These are phyloP conservation scores for Knufia fluminis DNA, from an alignment of 2,329 filamentous ascomycete genomes.

Conservation along the genomic window DNA sequence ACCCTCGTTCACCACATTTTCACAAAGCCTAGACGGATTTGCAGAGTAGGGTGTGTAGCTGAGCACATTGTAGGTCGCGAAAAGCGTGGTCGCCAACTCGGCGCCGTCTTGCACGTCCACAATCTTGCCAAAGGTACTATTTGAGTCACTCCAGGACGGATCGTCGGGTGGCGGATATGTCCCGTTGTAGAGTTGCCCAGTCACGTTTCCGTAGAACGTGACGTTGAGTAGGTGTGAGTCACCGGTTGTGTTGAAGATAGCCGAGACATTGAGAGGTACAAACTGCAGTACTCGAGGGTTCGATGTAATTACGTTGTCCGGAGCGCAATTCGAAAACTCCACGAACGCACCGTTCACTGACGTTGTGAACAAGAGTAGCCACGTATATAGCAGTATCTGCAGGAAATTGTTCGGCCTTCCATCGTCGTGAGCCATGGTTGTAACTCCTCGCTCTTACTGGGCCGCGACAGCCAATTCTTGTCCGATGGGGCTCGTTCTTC, in stretches of 20 bases:
- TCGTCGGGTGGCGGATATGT: conserved; percentile 52
- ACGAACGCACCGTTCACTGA: conserved; percentile 52
- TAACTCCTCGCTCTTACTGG: background rate
- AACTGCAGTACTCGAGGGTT: conserved; percentile 64
- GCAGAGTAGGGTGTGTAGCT: conserved; percentile 61
- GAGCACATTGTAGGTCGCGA: conserved; percentile 62
- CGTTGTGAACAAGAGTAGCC: background rate
- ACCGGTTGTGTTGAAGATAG: conserved; percentile 56
- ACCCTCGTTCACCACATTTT: conserved; percentile 43
- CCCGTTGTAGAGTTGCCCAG: conserved; percentile 54
- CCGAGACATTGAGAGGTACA: conserved; percentile 64
- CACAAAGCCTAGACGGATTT: conserved; percentile 56
- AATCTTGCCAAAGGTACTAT: conserved; percentile 67
- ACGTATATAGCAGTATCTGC: background rate
- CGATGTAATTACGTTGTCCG: conserved; percentile 48
- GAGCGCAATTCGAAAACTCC: conserved; percentile 76
- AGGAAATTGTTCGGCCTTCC: background rate
- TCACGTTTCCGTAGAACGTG: conserved; percentile 85
- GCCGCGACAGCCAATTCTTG: background rate
- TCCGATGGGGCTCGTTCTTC: background rate
- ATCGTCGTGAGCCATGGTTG: background rate
- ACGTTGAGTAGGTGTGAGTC: conserved; percentile 59
- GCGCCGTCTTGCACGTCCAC: conserved; percentile 49
- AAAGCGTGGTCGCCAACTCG: conserved; percentile 62
- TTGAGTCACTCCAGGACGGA: conserved; percentile 53